Conservation (phyloP, 2,329 filamentous ascomycete genomes). For the Colletotrichum siamense region DNA sequence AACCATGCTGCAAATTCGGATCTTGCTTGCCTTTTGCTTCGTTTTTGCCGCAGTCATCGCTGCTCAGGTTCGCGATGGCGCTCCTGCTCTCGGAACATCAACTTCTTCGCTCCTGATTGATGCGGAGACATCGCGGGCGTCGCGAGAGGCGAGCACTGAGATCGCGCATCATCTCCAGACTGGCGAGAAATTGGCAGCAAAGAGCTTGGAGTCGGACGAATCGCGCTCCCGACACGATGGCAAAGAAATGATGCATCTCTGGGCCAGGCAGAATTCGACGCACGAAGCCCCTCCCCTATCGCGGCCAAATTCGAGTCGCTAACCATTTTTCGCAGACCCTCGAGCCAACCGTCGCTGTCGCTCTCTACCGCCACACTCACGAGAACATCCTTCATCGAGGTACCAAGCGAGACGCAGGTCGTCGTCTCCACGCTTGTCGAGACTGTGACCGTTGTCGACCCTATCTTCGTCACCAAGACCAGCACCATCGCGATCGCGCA, state of each 20-base stretch:
- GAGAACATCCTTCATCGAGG: conserved; percentile 24
- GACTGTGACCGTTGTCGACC: conserved; percentile 30
- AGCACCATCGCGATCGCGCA: conserved; percentile 27
- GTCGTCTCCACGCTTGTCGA: conserved; percentile 25
- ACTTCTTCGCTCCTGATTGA: neutral
- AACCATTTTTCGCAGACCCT: neutral
- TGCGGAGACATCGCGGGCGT: neutral
- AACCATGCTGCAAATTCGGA: neutral
- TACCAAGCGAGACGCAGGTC: conserved; percentile 19
- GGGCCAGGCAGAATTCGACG: neutral
- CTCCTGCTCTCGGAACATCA: neutral
- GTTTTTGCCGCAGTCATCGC: neutral
- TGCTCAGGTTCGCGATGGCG: neutral
- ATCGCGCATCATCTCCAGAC: neutral
- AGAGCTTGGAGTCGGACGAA: neutral
- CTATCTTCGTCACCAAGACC: conserved; percentile 27
- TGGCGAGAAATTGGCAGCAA: neutral
- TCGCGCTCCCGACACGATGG: neutral
- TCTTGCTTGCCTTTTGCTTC: neutral
- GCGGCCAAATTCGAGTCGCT: neutral
- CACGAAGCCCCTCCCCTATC: neutral
- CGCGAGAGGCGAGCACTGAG: neutral
- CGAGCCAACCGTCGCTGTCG: neutral
- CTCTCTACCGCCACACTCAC: conserved; percentile 11
- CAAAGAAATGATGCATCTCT: neutral